Conservation (phyloP, 2,329 filamentous ascomycete species). For the Botrytis byssoidea region DNA sequence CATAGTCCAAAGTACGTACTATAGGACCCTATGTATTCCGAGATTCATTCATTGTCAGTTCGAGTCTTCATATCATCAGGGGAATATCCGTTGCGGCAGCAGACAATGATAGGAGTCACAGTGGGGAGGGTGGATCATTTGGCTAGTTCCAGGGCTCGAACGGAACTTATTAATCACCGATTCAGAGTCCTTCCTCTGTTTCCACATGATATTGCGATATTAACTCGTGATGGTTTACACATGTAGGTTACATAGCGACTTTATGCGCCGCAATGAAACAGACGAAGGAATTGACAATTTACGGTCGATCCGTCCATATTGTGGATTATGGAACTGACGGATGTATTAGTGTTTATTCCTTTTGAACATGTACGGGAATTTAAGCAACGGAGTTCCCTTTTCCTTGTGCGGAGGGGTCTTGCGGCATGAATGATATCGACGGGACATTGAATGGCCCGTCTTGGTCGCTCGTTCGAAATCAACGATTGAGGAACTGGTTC, state of each 20-base stretch:
- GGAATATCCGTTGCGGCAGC: neutral
- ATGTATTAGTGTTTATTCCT: neutral
- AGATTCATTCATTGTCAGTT: neutral
- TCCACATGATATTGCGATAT: neutral
- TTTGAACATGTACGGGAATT: neutral
- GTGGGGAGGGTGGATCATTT: constrained; percentile 5
- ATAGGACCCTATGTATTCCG: neutral
- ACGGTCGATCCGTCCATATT: neutral
- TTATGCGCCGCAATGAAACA: constrained; percentile 1
- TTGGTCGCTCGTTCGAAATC: neutral
- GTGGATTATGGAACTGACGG: neutral
- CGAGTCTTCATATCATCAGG: neutral
- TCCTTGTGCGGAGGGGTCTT: neutral
- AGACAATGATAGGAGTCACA: neutral
- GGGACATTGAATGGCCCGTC: neutral
- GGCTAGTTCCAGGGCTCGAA: neutral
- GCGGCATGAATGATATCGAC: neutral
- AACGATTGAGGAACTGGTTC: neutral
- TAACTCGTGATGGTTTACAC: constrained; percentile 2
- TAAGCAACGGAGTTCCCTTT: constrained; percentile 2
- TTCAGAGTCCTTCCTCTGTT: neutral
- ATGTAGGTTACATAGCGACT: neutral
- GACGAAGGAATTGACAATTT: constrained; percentile 1
- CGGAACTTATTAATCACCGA: neutral
- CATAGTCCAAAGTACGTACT: neutral